phyloP scores from a whole-genome alignment of 1,284 basidiomycete species.

The Sporisorium reilianum region DNA sequence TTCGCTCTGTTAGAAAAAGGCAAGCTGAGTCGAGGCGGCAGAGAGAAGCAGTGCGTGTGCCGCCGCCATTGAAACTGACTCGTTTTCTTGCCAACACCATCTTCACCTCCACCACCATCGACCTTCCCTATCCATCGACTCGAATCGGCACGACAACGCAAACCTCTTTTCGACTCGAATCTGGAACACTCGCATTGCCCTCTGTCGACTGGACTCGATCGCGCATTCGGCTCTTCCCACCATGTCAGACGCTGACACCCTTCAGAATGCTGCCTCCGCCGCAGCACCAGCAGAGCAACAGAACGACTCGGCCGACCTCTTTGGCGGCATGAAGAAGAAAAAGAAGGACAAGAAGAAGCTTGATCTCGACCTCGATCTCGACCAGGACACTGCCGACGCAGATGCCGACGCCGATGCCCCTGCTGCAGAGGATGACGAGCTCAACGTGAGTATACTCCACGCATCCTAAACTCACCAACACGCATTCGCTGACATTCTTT shows the following conservation, averaged over 20 bases:
- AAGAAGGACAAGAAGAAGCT: slow-evolving; percentile 88
- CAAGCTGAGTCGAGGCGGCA: slow-evolving; percentile 16
- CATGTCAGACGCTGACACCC: slow-evolving; percentile 36
- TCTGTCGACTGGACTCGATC: not conserved
- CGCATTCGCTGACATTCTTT: not conserved
- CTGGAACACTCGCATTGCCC: not conserved
- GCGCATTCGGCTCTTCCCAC: not conserved
- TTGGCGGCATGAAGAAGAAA: slow-evolving; percentile 90
- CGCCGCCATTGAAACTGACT: not conserved
- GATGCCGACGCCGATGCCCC: slow-evolving; percentile 50
- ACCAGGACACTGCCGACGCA: slow-evolving; percentile 54
- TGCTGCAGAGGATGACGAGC: slow-evolving; percentile 60
- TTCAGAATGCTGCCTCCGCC: slow-evolving; percentile 27
- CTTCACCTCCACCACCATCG: slow-evolving; percentile 7
- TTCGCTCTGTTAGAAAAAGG: slow-evolving; percentile 12
- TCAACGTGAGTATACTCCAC: slow-evolving; percentile 70
- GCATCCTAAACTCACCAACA: too few relatives aligned
- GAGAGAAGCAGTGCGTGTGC: not conserved
- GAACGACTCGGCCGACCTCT: slow-evolving; percentile 83
- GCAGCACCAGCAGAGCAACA: slow-evolving; percentile 29
- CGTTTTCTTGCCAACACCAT: not conserved
- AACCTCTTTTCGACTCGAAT: not conserved
- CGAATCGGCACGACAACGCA: slow-evolving; percentile 1
- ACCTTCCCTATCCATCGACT: not conserved
- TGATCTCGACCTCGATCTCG: slow-evolving; percentile 74